Base-by-base conservation (phyloP, 1,139 yeast genomes). In the Meyerozyma smithsonii region DNA sequence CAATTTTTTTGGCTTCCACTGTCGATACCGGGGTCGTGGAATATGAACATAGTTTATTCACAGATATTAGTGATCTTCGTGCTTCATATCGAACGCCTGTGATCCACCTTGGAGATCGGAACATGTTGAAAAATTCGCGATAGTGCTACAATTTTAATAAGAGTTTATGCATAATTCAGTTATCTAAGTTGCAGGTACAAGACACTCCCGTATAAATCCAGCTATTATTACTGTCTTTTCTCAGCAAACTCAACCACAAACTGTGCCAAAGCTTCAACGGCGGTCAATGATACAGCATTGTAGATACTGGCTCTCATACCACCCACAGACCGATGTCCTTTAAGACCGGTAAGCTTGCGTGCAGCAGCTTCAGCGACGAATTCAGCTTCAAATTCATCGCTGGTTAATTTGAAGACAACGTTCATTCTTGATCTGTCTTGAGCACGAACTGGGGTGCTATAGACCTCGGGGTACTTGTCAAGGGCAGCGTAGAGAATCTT, bases 271-370 rank as follows among this genome's bases (percentile, higher is more conserved):
- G 69, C 56, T 45, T 81, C 69, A 20, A 83, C 84, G 50, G 92
- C 80, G 36, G 74, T 71, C 39, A 79, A 67, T 8, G 81, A 60
- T 36, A 92, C 86, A 11, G 97, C 97, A 56, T 92, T 92, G 62
- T 92, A 87, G 42, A 89, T 71, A 11, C 97, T 89, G 16, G 95
- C 92, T 63, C 98, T 83, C 66, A 90, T 84, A 30, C 98, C 98
- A 36, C 97, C 97, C 36, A 92, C 97, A 8, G 96, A 86, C 61
- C 98, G 79, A 61, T 92, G 97, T 20, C 98, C 98, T 66, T 90
- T 88, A 54, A 92, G 72, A 4, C 97, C 97, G 11, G 79, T 66
- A 47, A 90, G 69, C 1, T 62, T 56, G 16, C 67, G 69, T 32
- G 58, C 69, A 34, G 65, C 75, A 3, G 88, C 85, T 39, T 72